Conservation (phyloP, 2,329 filamentous ascomycete species). For the Cladosporium sp. region DNA sequence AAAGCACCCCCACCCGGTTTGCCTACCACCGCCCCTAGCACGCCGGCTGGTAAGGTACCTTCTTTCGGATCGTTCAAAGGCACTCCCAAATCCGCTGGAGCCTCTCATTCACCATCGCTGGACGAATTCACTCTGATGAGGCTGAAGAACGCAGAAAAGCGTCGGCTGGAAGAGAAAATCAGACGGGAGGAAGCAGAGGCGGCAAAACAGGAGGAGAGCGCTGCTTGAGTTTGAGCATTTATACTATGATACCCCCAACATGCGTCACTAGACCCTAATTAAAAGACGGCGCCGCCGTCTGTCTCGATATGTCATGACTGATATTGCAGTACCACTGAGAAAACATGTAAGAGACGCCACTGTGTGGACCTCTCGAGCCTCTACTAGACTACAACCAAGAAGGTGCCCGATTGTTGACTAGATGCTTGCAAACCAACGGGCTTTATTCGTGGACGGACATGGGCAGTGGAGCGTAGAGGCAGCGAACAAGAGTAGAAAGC, state of each 20-base stretch:
- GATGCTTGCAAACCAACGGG: no score
- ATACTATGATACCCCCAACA: constrained; percentile 13
- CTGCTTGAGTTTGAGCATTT: background rate
- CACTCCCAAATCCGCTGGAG: constrained; percentile 32
- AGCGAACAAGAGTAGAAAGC: no score
- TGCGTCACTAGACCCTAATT: background rate
- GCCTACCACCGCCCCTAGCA: constrained; percentile 46
- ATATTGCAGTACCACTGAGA: background rate
- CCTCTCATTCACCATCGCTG: constrained; percentile 13
- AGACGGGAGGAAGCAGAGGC: constrained; percentile 39
- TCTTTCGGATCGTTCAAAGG: constrained; percentile 46
- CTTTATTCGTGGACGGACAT: background rate
- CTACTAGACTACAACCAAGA: no score
- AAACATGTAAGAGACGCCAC: background rate
- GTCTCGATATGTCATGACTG: background rate
- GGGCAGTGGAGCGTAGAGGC: background rate
- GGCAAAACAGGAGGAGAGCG: background rate
- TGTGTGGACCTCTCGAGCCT: background rate
- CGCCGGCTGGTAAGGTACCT: constrained; percentile 38
- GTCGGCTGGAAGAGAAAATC: constrained; percentile 48
- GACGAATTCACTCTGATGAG: constrained; percentile 50
- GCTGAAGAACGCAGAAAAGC: constrained; percentile 49
- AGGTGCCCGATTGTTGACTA: no score
- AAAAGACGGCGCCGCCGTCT: background rate
- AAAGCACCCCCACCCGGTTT: constrained; percentile 22